Percentiles rank a stretch among this genome's conserved stretches.
These are phyloP conservation scores for Fusarium liriodendri DNA, from an alignment of 2,329 filamentous ascomycete genomes.

Conservation along the genomic window DNA sequence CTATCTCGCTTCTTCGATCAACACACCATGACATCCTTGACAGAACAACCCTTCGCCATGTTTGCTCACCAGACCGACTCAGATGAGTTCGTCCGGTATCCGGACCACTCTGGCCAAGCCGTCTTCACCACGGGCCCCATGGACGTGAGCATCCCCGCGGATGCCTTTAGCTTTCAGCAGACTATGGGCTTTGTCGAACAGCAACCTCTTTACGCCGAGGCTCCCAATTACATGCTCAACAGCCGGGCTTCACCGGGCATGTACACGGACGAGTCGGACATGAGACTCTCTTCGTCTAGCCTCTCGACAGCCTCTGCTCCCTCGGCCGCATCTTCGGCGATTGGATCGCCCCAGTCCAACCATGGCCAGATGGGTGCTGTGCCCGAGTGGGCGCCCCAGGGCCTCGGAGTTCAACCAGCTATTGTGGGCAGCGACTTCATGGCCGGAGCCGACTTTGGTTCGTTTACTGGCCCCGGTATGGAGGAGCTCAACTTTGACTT, in stretches of 20 bases:
- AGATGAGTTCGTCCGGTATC: constrained; percentile 59
- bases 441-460: constrained; percentile 66
- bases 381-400: constrained; percentile 67
- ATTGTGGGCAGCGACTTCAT: constrained; percentile 71
- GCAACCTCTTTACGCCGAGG: constrained; percentile 60
- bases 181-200: constrained; percentile 59
- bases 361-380: constrained; percentile 67
- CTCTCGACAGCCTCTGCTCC: constrained; percentile 70
- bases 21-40: constrained; percentile 46
- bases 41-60: constrained; percentile 45
- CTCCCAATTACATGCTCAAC: constrained; percentile 56
- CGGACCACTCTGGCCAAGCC: constrained; percentile 54
- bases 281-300: constrained; percentile 65
- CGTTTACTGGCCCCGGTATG: constrained; percentile 59
- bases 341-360: constrained; percentile 74
- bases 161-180: constrained; percentile 56
- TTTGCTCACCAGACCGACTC: constrained; percentile 45
- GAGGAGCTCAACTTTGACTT: constrained; percentile 66
- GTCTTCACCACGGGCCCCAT: constrained; percentile 55
- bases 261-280: constrained; percentile 63
- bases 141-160: constrained; percentile 61
- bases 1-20: constrained; percentile 10
- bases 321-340: constrained; percentile 74
- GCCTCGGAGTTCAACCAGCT: constrained; percentile 69
- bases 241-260: constrained; percentile 60